Evolutionary conservation across 2,329 filamentous ascomycete genomes (phyloP).

Genomic region (Waltergamsia citrina): DNA sequence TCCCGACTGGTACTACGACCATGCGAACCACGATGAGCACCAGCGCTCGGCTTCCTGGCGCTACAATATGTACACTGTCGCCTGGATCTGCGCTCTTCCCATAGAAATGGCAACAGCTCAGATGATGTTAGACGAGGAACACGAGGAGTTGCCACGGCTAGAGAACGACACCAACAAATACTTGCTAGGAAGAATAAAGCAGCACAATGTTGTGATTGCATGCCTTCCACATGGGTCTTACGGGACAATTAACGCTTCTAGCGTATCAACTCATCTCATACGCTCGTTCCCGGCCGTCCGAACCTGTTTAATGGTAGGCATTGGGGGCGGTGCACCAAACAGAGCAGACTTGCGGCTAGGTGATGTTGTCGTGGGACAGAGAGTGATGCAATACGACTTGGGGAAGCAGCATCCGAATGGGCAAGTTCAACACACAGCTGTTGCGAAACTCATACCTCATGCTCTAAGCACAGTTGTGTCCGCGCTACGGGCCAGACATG

Average conservation of each 20-base stretch:
- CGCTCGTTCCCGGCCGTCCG: constrained; percentile 7
- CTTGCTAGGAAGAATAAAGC: constrained; percentile 8
- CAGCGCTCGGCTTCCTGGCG: no score
- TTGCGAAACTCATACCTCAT: neutral
- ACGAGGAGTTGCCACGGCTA: constrained; percentile 2
- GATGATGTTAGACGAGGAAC: constrained; percentile 15
- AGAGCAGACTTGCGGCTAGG: constrained; percentile 8
- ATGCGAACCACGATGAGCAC: no score
- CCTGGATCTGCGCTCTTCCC: constrained; percentile 18
- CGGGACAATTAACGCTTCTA: constrained; percentile 12
- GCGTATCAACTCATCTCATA: constrained; percentile 7
- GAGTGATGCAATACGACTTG: constrained; percentile 12
- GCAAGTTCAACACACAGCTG: neutral
- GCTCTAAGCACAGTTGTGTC: constrained; percentile 6
- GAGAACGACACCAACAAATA: constrained; percentile 14
- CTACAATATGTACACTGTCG: constrained; percentile 15
- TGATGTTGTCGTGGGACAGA: constrained; percentile 12
- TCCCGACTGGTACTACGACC: no score
- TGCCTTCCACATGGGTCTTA: constrained; percentile 12
- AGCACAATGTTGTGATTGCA: constrained; percentile 16
- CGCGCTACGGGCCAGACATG: constrained; percentile 2
- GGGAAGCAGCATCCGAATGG: constrained; percentile 7
- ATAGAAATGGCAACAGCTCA: constrained; percentile 16
- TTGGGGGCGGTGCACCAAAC: constrained; percentile 12
- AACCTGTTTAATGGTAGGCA: constrained; percentile 12